A percentile compares a stretch with the other conserved stretches of the same genome.
phyloP scores from a whole-genome alignment of 768 basidiomycete genomes.

The Suillus occidentalis region DNA sequence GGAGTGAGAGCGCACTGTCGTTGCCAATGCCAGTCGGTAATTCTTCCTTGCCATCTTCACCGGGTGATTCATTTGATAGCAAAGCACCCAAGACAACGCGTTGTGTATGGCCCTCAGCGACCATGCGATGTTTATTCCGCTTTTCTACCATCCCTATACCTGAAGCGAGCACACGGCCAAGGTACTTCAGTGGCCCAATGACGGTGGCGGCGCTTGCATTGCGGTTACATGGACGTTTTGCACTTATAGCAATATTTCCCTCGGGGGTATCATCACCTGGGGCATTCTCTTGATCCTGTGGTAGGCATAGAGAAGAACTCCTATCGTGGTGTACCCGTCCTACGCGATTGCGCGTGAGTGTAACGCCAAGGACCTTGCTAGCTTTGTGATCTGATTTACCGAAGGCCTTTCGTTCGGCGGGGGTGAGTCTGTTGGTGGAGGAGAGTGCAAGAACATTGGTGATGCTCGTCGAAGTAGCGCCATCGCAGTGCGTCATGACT shows the following conservation, averaged over 20 bases:
- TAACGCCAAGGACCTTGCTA: slow-evolving; percentile 15
- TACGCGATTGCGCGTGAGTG: slow-evolving; percentile 15
- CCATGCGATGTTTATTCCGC: slow-evolving; percentile 2
- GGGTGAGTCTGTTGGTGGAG: slow-evolving; percentile 10
- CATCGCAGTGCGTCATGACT: neutral
- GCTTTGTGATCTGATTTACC: slow-evolving; percentile 16
- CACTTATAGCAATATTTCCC: slow-evolving; percentile 7
- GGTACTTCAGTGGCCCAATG: slow-evolving; percentile 8
- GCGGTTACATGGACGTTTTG: slow-evolving; percentile 9
- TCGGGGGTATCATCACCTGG: neutral
- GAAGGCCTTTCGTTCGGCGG: slow-evolving; percentile 10
- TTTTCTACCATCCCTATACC: slow-evolving; percentile 4
- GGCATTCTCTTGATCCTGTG: neutral
- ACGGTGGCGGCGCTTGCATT: slow-evolving; percentile 10
- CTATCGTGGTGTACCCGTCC: neutral
- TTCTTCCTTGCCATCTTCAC: neutral
- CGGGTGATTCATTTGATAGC: neutral
- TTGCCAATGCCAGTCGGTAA: slow-evolving; percentile 2
- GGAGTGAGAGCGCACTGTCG: slow-evolving; percentile 1
- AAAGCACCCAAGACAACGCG: slow-evolving; percentile 2
- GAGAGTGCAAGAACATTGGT: neutral
- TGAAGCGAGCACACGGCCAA: slow-evolving; percentile 1
- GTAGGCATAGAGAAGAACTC: neutral
- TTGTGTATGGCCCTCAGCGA: neutral
- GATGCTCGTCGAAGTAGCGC: neutral